These are phyloP conservation scores for Salicornia ramosissima DNA, from an alignment of 148 eudicot species.

Conservation along the genomic window DNA sequence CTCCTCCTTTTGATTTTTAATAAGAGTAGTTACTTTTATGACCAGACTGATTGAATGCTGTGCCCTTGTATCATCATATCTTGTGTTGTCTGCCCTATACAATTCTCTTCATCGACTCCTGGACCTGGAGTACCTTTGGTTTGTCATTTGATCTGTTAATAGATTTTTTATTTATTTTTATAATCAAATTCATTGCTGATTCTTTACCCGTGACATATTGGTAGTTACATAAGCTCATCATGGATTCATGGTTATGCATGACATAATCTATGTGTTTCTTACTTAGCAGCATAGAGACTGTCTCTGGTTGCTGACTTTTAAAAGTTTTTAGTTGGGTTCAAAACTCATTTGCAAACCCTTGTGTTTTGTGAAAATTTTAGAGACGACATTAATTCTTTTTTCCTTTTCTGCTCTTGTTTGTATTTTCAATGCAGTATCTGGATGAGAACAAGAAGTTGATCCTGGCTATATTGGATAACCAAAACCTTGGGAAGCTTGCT, in stretches of 20 bases:
- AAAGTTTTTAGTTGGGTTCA: background rate
- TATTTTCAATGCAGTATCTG: slow-evolving; percentile 61
- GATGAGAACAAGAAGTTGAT: slow-evolving; percentile 96
- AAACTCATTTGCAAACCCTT: background rate
- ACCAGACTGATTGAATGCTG: background rate
- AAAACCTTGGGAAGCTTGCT: slow-evolving; percentile 91
- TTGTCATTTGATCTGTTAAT: background rate
- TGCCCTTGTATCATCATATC: background rate
- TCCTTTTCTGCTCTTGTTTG: background rate
- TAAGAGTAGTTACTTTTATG: background rate
- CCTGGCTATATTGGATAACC: slow-evolving; percentile 90
- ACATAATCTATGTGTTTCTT: background rate
- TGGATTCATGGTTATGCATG: background rate
- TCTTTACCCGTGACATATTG: background rate
- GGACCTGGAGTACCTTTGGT: background rate
- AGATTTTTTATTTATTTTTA: background rate
- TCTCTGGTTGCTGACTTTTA: background rate
- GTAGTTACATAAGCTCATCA: background rate
- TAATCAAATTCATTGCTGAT: background rate
- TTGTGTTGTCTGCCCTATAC: background rate
- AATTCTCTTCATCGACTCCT: background rate
- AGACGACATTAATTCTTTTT: background rate
- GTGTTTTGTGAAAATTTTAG: background rate
- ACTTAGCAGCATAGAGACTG: slow-evolving; percentile 1
- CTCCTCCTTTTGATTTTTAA: background rate